These are phyloP conservation scores for Orbilia quercus DNA, from an alignment of 2,329 filamentous ascomycete species.

Conservation along the genomic window DNA sequence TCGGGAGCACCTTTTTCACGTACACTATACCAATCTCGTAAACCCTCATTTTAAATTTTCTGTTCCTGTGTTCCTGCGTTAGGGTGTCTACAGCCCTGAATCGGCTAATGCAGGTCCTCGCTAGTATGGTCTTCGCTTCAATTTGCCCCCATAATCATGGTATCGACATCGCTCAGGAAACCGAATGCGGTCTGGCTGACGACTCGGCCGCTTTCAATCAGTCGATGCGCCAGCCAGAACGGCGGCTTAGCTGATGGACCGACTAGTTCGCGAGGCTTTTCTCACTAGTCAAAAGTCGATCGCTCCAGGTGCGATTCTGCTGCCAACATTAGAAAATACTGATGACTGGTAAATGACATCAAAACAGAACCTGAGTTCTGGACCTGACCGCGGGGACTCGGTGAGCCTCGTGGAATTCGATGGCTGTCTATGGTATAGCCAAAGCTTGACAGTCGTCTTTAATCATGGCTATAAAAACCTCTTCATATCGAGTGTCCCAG, in stretches of 20 bases:
- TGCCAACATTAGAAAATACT: conserved; percentile 12
- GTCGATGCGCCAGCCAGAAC: conserved; percentile 19
- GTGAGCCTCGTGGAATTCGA: not conserved
- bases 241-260: not conserved
- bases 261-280: conserved; percentile 12
- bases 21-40: conserved; percentile 17
- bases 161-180: conserved; percentile 5
- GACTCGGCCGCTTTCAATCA: conserved; percentile 33
- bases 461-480: conserved; percentile 23
- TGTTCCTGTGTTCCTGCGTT: conserved; percentile 40
- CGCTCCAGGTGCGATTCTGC: conserved; percentile 1
- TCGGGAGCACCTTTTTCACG: conserved; percentile 2
- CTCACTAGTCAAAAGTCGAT: not conserved
- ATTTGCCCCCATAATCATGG: conserved; percentile 6
- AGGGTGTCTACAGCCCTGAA: conserved; percentile 20
- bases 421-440: conserved; percentile 21
- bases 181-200: conserved; percentile 28
- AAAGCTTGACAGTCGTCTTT: not conserved
- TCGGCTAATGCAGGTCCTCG: conserved; percentile 27
- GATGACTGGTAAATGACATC: conserved; percentile 28
- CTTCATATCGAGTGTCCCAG: too few species aligned
- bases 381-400: not conserved
- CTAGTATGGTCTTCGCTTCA: conserved; percentile 16
- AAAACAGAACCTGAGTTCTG: conserved; percentile 25
- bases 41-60: not conserved